These are phyloP conservation scores for Metahyphopichia silvanorum DNA, from an alignment of 805 yeast species.

Conservation along the genomic window DNA sequence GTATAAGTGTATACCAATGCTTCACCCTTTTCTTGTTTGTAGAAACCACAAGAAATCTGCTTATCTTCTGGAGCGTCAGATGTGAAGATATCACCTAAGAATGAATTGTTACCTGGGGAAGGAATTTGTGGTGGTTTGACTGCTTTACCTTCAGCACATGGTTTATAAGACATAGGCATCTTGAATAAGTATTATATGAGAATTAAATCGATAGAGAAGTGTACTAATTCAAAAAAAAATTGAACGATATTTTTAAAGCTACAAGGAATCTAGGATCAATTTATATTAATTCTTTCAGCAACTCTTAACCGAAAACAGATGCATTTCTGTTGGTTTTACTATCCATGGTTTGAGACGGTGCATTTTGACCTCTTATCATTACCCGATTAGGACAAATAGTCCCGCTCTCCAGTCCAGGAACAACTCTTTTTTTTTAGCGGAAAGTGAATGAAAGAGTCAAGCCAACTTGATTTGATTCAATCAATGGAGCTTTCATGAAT, in stretches of 20 bases:
- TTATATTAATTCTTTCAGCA: neutral
- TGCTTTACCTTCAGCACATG: conserved; percentile 50
- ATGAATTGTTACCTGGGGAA: conserved; percentile 65
- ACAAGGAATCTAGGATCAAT: neutral
- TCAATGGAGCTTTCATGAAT: too few species aligned
- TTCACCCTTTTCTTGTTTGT: conserved; percentile 65
- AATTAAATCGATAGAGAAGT: neutral
- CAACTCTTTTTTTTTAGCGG: neutral
- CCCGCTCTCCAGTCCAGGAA: conserved; percentile 1
- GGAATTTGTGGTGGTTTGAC: conserved; percentile 58
- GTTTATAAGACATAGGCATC: conserved; percentile 56
- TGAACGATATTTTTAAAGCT: neutral
- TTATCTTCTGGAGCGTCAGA: conserved; percentile 59
- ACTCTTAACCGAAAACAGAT: too few species aligned
- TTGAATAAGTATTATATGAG: conserved; percentile 9
- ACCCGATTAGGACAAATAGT: conserved; percentile 5
- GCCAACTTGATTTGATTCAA: too few species aligned
- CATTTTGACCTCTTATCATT: neutral
- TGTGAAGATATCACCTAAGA: conserved; percentile 62
- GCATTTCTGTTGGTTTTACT: neutral
- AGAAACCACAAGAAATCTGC: conserved; percentile 65
- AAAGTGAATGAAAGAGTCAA: neutral
- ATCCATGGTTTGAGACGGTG: neutral
- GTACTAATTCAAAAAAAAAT: neutral
- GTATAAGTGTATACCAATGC: conserved; percentile 63